Base-by-base conservation (phyloP, 768 basidiomycete species). In the Arthromyces matolae region DNA sequence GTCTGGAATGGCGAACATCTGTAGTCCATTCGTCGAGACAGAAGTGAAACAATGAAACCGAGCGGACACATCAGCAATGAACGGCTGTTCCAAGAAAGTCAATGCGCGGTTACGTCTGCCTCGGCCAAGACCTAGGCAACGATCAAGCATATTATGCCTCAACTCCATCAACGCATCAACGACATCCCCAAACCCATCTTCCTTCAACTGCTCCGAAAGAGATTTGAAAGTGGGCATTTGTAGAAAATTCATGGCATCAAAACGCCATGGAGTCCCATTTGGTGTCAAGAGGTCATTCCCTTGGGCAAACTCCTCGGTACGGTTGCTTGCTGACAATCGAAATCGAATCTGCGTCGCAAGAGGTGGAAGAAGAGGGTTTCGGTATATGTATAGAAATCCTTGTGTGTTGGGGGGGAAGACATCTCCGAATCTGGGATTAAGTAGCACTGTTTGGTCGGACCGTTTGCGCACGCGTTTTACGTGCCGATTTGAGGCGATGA, bases 11-110 rank as follows among this genome's bases (percentile, higher is more conserved):
- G 28, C 38, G 45, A 47, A 12, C 39, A 14, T 23, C 25, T 12
- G 19, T 18, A 36, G 5, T 1, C 22, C 2, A 24, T 24, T 10
- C 3, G 38, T 9, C 6, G 7, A 16, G 18, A 40, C 5, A 10
- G 18, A 8, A 10, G 10, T 28, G 8, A 32, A 12, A 7, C 4
- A 2, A 40, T 25, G n/a, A 8, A 3, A 0, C 14, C 1, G 4
- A 31, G 3, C 1, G 8, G 27, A 19, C 5, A 33, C 3, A 18
- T 43, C 36, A 5, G 31, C 0, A 37, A 50, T 3, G 14, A 50
- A 50, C 5, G 42, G 49, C 22, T 50, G 42, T 27, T 44, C 42
- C 28, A 44, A 24, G 14, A 36, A 44, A 16, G 16, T n/a, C 1
- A 50, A 7, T 3, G 10, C 3, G 8, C 12, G 19, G 8, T 6